Base-by-base conservation (phyloP, 2,329 filamentous ascomycete species). In the Calonectria pteridis region DNA sequence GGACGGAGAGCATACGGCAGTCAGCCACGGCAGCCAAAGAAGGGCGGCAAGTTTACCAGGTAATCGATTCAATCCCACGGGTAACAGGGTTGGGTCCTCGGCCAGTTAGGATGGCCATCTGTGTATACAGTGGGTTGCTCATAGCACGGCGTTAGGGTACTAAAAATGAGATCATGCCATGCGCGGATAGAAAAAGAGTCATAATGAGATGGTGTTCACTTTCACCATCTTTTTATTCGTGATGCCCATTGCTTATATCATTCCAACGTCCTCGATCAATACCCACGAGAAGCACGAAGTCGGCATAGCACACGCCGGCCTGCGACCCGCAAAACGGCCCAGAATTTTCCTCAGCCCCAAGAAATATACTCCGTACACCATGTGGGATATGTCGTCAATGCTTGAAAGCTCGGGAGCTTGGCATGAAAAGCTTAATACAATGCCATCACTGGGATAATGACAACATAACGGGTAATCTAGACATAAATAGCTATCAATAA, bases 1-100 rank as follows among this genome's bases (percentile, higher is more conserved):
- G 89, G 91, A 69, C 90, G 91, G 55, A 87, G 94, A 82, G 88
- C 90, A 55, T 97, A 96, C 82, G 95, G 95, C 49, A 95, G 93
- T 81, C 94, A 97, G 86, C 94, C 94, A 40, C 89, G 88, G 80
- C 93, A 95, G 46, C 67, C 43, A 50, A 69, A 69, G 84, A 75
- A 73, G 11, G 72, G 75, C 31, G 73, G 71, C 69, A 81, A 80
- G 64, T 80, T 79, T 46, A 77, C 73, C 40, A 80, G 77, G 73
- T 79, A 69, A 69, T 53, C 14, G 40, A 31, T 46, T 69, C 43
- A 76, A 50, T 26, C 46, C 53, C 50, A 28, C 33, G 59, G 70
- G 43, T 64, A 69, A 70, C 64, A 69, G 69, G 72, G 55, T 59
- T 40, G 46, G 71, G 65, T 59, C 58, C 69, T 69, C 66, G 63